Conservation (phyloP, 306 rosid species). For the Parietaria judaica region DNA sequence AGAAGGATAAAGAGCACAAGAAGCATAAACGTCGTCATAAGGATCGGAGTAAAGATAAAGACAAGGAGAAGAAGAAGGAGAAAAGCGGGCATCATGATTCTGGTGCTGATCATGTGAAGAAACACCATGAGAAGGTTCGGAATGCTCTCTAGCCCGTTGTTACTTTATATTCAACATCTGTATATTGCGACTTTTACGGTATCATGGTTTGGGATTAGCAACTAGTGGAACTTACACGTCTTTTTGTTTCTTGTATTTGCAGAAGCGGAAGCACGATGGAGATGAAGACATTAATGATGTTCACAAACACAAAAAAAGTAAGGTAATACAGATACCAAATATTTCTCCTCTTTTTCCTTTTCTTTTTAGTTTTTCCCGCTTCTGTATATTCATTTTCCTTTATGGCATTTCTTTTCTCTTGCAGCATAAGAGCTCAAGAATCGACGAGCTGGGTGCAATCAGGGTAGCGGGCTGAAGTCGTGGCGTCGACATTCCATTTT, state of each 20-base stretch:
- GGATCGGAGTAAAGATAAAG: constrained; percentile 84
- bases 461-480: constrained; percentile 74
- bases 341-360: not conserved
- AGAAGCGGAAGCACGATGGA: constrained; percentile 99
- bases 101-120: constrained; percentile 76
- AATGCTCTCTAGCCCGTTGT: constrained; percentile 18
- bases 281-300: constrained; percentile 79
- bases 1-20: constrained; percentile 92
- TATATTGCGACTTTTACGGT: not conserved
- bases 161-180: constrained; percentile 1
- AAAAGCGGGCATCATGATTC: constrained; percentile 80
- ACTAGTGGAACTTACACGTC: not conserved
- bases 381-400: not conserved
- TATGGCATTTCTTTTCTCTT: constrained; percentile 20
- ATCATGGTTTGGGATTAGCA: not conserved
- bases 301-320: constrained; percentile 95
- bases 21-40: constrained; percentile 79
- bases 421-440: constrained; percentile 91
- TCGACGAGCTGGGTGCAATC: constrained; percentile 77
- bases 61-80: constrained; percentile 90
- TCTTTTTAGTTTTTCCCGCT: not conserved
- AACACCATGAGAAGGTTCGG: constrained; percentile 89
- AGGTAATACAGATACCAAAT: constrained; percentile 53
- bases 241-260: constrained; percentile 26
- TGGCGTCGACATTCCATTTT: constrained; percentile 40